These are phyloP conservation scores for Trichomonas vaginalis DNA, from an alignment of 208 protist species.

Conservation along the genomic window DNA sequence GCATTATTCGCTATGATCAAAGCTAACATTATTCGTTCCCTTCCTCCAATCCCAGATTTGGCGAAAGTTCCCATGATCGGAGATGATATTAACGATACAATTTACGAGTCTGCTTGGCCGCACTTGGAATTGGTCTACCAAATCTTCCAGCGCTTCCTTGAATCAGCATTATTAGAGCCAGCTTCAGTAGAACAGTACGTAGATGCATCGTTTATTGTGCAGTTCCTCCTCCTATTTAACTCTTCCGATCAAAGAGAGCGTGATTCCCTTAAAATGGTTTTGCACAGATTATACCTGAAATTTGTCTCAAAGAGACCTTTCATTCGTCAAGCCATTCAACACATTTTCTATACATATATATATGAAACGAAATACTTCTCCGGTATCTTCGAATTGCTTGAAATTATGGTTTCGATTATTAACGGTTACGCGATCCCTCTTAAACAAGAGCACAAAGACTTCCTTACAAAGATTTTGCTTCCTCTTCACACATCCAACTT, in stretches of 20 bases:
- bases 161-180: neutral
- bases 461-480: neutral
- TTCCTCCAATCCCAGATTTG: neutral
- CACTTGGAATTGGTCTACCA: conserved; percentile 8
- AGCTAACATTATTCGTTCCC: neutral
- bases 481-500: neutral
- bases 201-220: neutral
- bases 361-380: conserved; percentile 1
- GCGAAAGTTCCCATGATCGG: conserved; percentile 1
- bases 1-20: neutral
- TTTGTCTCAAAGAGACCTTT: neutral
- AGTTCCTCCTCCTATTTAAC: neutral
- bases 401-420: conserved; percentile 18
- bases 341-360: neutral
- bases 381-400: conserved; percentile 3
- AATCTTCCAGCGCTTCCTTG: conserved; percentile 12
- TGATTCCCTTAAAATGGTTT: neutral
- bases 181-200: neutral
- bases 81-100: conserved; percentile 14
- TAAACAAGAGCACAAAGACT: conserved; percentile 10
- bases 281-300: neutral
- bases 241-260: neutral
- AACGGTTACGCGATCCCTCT: conserved; percentile 17
- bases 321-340: conserved; percentile 14
- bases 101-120: conserved; percentile 13